phyloP scores from a whole-genome alignment of 441 rosid genomes.

The Populus hybrid region DNA sequence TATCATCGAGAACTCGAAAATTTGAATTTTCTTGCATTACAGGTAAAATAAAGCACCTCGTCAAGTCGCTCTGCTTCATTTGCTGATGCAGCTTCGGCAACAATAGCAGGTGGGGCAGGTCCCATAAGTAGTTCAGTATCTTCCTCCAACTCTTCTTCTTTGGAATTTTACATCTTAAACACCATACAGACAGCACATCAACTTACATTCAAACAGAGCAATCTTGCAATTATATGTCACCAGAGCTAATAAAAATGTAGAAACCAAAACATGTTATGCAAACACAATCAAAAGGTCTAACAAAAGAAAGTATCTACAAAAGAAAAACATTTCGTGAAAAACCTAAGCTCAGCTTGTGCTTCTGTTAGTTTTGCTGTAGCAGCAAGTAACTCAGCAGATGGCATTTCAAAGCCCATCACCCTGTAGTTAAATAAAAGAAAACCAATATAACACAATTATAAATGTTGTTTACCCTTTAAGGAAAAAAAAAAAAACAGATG shows the following conservation, averaged over 20 bases:
- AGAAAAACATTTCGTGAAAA: conserved; percentile 3
- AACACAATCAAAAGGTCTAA: background rate
- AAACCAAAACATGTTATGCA: conserved; percentile 5
- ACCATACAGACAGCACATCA: conserved; percentile 8
- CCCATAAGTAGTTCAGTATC: conserved; percentile 76
- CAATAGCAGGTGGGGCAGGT: conserved; percentile 89
- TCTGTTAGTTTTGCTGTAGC: conserved; percentile 95
- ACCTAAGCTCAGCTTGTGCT: conserved; percentile 91
- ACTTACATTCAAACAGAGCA: conserved; percentile 1
- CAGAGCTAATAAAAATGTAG: background rate
- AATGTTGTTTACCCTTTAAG: background rate
- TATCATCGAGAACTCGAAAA: no score
- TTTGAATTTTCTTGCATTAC: no score
- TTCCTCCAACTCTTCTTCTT: conserved; percentile 88
- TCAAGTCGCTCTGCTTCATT: conserved; percentile 97
- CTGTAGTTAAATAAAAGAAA: conserved; percentile 38
- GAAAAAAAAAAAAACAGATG: no score
- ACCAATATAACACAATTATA: conserved; percentile 1
- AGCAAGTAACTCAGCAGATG: conserved; percentile 87
- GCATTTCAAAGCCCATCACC: conserved; percentile 91
- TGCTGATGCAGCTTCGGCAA: conserved; percentile 84
- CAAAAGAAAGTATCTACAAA: background rate
- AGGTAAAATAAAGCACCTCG: conserved; percentile 53
- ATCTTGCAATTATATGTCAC: background rate
- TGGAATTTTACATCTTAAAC: conserved; percentile 27